Percentiles rank a stretch among this genome's conserved stretches.
These are phyloP conservation scores for Fomitopsis pinicola DNA, from an alignment of 1,284 basidiomycete genomes.

Conservation along the genomic window DNA sequence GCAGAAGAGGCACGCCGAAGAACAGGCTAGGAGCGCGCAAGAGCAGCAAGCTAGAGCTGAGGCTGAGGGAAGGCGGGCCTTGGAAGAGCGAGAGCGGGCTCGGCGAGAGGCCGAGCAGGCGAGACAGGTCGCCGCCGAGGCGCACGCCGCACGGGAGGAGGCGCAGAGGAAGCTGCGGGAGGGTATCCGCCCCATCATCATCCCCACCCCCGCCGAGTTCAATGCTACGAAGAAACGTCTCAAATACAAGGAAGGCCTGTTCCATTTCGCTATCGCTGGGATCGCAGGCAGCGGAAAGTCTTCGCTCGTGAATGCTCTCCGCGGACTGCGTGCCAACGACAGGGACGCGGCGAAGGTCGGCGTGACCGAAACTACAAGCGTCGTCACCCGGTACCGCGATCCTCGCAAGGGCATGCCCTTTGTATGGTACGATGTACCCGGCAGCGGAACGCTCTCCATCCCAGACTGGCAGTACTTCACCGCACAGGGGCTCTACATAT, in stretches of 20 bases:
- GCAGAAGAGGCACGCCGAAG: background rate
- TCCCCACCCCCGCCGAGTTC: background rate
- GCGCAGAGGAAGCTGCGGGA: background rate
- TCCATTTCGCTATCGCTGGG: slow-evolving; percentile 4
- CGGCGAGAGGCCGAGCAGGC: background rate
- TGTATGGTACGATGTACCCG: background rate
- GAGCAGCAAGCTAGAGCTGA: background rate
- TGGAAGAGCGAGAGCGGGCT: background rate
- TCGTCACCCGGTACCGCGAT: background rate
- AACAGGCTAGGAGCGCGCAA: background rate
- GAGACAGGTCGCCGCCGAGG: background rate
- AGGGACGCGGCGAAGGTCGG: background rate
- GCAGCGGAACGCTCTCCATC: background rate
- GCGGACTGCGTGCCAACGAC: background rate
- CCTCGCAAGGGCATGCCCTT: background rate
- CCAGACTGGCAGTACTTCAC: background rate
- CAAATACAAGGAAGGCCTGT: background rate
- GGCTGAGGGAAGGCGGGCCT: background rate
- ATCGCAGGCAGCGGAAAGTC: slow-evolving; percentile 3
- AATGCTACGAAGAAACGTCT: background rate
- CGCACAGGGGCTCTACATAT: background rate
- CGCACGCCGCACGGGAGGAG: background rate
- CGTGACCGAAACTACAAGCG: background rate
- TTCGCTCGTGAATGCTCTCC: slow-evolving; percentile 2
- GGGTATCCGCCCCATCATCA: background rate